Evolutionary conservation across 148 eudicot genomes (phyloP), one percentile per base, ranked within the genome.

Genomic region (Diospyros lotus): DNA sequence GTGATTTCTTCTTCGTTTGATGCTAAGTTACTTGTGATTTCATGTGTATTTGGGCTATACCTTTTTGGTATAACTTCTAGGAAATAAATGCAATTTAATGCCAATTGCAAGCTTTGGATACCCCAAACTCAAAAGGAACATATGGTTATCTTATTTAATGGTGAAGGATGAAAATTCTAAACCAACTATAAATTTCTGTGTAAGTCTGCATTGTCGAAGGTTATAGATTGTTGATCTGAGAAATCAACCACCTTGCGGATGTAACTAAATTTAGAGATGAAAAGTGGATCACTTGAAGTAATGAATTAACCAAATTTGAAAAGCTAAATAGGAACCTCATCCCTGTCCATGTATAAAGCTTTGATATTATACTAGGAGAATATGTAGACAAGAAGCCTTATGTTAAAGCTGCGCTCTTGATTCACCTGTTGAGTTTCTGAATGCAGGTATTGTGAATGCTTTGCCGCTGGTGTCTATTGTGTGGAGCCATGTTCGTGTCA

Each of bases 381-480:
- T 28, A 28, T 28, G 28, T 28, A 28, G 28, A 28, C 28, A 28
- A 28, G 0, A 28, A 28, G 28, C 28, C 28, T 28, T 0, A 28
- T 28, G 28, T 28, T 54, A 41, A 53, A 54, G 41, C 44, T 75
- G 11, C 53, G 40, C 44, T 72, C 43, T 40, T 45, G 17, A 62
- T 80, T 71, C 17, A 64, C 76, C 67, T 66, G 13, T 50, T 51
- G 77, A 68, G 9, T 48, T 73, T 81, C 55, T 41, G 53, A 66
- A 48, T 88, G 86, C 85, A 96, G 99, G 74, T 96, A 96, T 75
- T 96, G 99, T 84, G 99, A 96, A 82, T 96, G 99, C 83, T 96
- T 96, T 78, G 98, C 99, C 65, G 99, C 99, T 78, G 99, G 99
- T 18, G 91, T 93, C 77, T 96, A 93, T 78, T 96, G 99, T 77